phyloP scores from a whole-genome alignment of 768 basidiomycete genomes.

The Paxillus rubicundulus region DNA sequence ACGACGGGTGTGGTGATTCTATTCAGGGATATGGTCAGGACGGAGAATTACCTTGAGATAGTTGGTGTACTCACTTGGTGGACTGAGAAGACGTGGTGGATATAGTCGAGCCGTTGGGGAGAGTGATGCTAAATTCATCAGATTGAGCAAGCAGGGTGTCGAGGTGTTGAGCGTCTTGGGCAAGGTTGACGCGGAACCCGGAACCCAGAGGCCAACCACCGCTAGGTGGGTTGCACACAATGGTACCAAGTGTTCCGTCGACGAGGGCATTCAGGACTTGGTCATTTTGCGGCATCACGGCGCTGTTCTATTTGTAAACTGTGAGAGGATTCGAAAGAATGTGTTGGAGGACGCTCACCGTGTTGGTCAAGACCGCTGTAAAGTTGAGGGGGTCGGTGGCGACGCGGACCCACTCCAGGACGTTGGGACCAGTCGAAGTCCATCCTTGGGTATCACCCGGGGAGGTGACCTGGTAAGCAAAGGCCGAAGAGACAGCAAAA shows the following conservation, averaged over 20 bases:
- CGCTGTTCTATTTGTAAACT: constrained; percentile 31
- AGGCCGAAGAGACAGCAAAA: constrained; percentile 51
- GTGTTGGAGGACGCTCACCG: constrained; percentile 36
- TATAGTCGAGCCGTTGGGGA: constrained; percentile 13
- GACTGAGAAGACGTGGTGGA: constrained; percentile 14
- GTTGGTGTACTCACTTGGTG: constrained; percentile 13
- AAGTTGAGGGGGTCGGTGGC: constrained; percentile 67
- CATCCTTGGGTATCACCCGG: constrained; percentile 52
- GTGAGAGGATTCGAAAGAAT: constrained; percentile 1
- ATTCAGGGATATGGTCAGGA: not conserved
- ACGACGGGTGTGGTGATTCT: constrained; percentile 10
- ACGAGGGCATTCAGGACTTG: constrained; percentile 58
- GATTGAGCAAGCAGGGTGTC: constrained; percentile 71
- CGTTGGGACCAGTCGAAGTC: constrained; percentile 52
- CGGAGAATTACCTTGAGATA: not conserved
- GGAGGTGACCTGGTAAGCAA: constrained; percentile 60
- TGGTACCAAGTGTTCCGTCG: constrained; percentile 41
- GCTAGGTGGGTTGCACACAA: constrained; percentile 51
- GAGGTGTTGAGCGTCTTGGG: constrained; percentile 44
- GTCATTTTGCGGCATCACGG: constrained; percentile 27
- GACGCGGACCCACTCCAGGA: constrained; percentile 63
- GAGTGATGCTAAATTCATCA: constrained; percentile 50
- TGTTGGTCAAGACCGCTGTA: constrained; percentile 64
- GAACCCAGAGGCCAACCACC: constrained; percentile 64
- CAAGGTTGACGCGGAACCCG: constrained; percentile 72